A percentile compares a stretch with the other conserved stretches of the same genome.
phyloP scores from a whole-genome alignment of 257 asterid genomes.

The Rubia yunnanensis region DNA sequence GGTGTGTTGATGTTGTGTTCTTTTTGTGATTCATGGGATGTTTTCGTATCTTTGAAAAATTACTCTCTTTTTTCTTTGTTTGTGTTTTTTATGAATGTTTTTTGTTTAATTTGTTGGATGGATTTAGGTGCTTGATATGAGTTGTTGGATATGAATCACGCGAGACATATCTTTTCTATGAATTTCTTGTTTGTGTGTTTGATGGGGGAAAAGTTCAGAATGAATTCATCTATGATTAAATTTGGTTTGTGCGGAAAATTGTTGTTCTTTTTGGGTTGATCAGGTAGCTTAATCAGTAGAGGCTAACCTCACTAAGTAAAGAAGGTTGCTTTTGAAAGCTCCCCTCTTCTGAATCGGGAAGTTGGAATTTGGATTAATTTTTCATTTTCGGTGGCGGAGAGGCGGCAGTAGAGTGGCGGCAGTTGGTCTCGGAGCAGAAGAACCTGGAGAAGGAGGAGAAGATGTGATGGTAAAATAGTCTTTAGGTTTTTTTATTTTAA shows the following conservation, averaged over 20 bases:
- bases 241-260: not conserved
- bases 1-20: not conserved
- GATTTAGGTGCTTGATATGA: not conserved
- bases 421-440: too few relatives aligned
- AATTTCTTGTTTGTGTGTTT: not conserved
- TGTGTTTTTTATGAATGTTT: not conserved
- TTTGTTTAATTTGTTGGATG: not conserved
- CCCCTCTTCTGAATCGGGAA: not conserved
- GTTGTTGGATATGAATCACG: not conserved
- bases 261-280: not conserved
- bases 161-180: not conserved
- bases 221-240: not conserved
- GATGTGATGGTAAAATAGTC: too few relatives aligned
- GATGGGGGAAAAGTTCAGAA: not conserved
- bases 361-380: not conserved
- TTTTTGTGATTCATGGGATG: constrained; percentile 1
- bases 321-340: not conserved
- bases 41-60: not conserved
- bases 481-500: too few relatives aligned
- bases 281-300: not conserved
- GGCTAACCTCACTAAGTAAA: not conserved
- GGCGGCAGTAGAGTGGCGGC: too few relatives aligned
- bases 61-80: not conserved
- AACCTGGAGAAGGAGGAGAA: too few relatives aligned
- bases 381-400: too few relatives aligned